These are phyloP conservation scores for Clarireedia monteithiana DNA, from an alignment of 2,329 filamentous ascomycete species.

Conservation along the genomic window DNA sequence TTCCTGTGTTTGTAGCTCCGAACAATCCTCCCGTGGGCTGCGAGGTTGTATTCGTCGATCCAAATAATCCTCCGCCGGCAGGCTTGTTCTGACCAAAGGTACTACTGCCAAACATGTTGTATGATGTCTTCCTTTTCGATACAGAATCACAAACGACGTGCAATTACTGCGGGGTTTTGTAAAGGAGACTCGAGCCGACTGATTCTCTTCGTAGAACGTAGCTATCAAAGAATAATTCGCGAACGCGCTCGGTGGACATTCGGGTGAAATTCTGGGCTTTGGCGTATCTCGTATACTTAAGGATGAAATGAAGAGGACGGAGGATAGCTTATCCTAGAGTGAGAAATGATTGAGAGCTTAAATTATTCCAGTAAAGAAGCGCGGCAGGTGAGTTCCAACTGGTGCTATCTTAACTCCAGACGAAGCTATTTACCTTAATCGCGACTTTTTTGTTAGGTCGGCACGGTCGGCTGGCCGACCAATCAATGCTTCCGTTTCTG, in stretches of 20 bases:
- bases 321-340: not conserved
- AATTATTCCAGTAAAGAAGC: not conserved
- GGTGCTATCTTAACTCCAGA: not conserved
- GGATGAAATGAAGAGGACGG: not conserved
- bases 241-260: conserved; percentile 3
- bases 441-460: conserved; percentile 2
- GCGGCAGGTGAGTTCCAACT: not conserved
- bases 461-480: conserved; percentile 16
- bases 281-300: not conserved
- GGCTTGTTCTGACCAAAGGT: conserved; percentile 19
- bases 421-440: conserved; percentile 12
- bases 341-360: not conserved
- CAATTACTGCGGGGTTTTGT: not conserved
- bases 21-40: conserved; percentile 14
- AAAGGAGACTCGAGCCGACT: not conserved
- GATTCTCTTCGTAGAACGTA: not conserved
- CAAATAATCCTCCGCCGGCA: conserved; percentile 20
- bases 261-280: not conserved
- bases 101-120: conserved; percentile 19
- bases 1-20: conserved; percentile 28
- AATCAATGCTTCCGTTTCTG: conserved; percentile 21
- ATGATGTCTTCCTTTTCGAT: not conserved
- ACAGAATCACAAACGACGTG: not conserved
- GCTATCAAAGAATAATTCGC: conserved; percentile 5
- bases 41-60: conserved; percentile 8